Evolutionary conservation across 1,284 basidiomycete species (phyloP), one percentile per base, ranked within the genome.

Genomic region (Puccinia polysora): DNA sequence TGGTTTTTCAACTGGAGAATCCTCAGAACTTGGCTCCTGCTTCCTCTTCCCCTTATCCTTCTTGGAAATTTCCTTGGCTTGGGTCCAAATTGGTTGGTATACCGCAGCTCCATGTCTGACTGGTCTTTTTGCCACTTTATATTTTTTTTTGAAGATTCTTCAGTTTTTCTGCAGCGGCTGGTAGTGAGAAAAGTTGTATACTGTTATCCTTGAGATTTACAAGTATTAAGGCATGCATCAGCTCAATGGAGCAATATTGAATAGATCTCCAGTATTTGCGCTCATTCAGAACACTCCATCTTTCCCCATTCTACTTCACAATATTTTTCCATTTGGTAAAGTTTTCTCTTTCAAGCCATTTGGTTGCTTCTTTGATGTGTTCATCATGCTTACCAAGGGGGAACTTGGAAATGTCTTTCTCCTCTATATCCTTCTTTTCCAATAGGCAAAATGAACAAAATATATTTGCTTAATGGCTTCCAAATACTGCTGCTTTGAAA

Each of bases 211-310:
- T 45, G 15, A 63, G 25, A 45, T 63, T 28, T 7, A 36, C 59
- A 15, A 63, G 25, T 25, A 47, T 28, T 4, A 45, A n/a, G 12
- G 25, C 32, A 63, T 63, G 59, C 59, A 63, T 63, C 3, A 63
- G 18, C 18, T 63, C 59, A 14, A 63, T 45, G 15, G 38, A 34
- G 30, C 59, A 63, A 38, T 6, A 53, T 3, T 65, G 49, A 2
- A 65, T 25, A 2, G 30, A 12, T 20, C 30, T 50, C 63, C 63
- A 65, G 47, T 53, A 65, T n/a, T n/a, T 23, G 1, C 52, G 49
- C 10, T 65, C 30, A 53, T 65, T 65, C 4, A 65, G 30, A 38
- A 53, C 49, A 14, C 47, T 52, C 32, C 49, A 65, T 32, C 63
- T 47, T n/a, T 32, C 47, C 2, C 63, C 63, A 23, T 40, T 8